These are phyloP conservation scores for Leccinum barrowsii DNA, from an alignment of 768 basidiomycete species.

Conservation along the genomic window DNA sequence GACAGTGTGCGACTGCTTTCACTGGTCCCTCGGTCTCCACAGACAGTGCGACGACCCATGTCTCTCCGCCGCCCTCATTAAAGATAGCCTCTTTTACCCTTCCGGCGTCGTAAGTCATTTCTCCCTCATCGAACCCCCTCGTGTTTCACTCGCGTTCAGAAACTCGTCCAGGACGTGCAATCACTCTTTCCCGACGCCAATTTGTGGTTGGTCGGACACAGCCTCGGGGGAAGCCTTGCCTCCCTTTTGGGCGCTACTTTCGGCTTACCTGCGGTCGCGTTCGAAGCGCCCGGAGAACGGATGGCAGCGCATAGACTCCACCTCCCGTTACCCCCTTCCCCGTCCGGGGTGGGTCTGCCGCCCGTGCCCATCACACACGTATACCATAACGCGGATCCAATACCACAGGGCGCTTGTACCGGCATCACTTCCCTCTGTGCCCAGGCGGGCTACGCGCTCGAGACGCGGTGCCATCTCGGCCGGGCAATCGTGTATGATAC, in stretches of 20 bases:
- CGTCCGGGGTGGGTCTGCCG: slow-evolving; percentile 9
- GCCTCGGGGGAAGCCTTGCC: slow-evolving; percentile 63
- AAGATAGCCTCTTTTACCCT: slow-evolving; percentile 92
- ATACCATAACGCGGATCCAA: slow-evolving; percentile 71
- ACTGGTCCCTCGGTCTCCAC: slow-evolving; percentile 41
- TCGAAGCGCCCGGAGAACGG: slow-evolving; percentile 63
- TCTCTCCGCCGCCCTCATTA: slow-evolving; percentile 75
- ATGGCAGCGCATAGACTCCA: slow-evolving; percentile 59
- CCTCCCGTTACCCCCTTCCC: slow-evolving; percentile 49
- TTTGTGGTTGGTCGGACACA: slow-evolving; percentile 61
- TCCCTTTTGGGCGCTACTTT: slow-evolving; percentile 63
- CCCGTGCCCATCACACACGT: slow-evolving; percentile 41
- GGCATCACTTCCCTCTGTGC: slow-evolving; percentile 51
- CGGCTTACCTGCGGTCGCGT: slow-evolving; percentile 60
- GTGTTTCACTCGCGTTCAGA: slow-evolving; percentile 28
- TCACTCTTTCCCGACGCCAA: slow-evolving; percentile 54
- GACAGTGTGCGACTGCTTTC: slow-evolving; percentile 86
- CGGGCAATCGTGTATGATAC: slow-evolving; percentile 65
- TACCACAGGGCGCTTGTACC: slow-evolving; percentile 57
- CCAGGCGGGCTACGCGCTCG: slow-evolving; percentile 63
- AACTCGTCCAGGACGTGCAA: slow-evolving; percentile 55
- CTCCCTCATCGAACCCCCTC: not conserved
- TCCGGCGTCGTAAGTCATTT: slow-evolving; percentile 66
- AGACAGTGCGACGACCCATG: slow-evolving; percentile 80
- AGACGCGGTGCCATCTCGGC: slow-evolving; percentile 61